These are phyloP conservation scores for Cyathus striatus DNA, from an alignment of 768 basidiomycete species.

Conservation along the genomic window DNA sequence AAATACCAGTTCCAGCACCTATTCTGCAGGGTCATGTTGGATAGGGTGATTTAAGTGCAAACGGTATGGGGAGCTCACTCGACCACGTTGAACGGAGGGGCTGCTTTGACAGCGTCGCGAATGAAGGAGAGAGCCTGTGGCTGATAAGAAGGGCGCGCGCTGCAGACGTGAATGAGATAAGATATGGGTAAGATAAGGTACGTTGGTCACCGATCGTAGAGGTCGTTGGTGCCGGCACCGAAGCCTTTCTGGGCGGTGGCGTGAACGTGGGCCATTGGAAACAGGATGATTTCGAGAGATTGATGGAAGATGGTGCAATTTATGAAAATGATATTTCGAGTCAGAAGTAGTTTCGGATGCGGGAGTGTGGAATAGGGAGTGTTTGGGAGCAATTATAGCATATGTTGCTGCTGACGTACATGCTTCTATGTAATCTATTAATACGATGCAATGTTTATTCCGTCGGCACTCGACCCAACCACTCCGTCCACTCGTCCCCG, in stretches of 20 bases:
- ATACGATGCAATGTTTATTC: too few relatives aligned
- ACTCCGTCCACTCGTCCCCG: too few relatives aligned
- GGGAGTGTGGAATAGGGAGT: too few relatives aligned
- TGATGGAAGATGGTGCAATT: background rate
- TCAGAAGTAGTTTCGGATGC: too few relatives aligned
- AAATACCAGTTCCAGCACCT: conserved; percentile 85
- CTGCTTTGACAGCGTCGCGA: conserved; percentile 33
- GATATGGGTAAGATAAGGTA: background rate
- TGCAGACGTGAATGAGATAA: conserved; percentile 20
- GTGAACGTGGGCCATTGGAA: conserved; percentile 47
- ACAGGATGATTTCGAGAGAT: conserved; percentile 1
- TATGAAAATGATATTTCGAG: too few relatives aligned
- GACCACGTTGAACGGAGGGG: conserved; percentile 51
- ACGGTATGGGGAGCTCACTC: conserved; percentile 44
- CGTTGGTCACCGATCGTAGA: conserved; percentile 60
- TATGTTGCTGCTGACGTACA: too few relatives aligned
- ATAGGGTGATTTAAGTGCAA: conserved; percentile 1
- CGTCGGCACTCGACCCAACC: too few relatives aligned
- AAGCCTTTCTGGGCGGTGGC: conserved; percentile 69
- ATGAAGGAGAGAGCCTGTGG: conserved; percentile 56
- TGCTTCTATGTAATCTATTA: too few relatives aligned
- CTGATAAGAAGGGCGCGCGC: conserved; percentile 83
- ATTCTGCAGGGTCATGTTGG: conserved; percentile 38
- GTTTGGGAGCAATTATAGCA: too few relatives aligned
- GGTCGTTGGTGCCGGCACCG: conserved; percentile 74